phyloP scores from a whole-genome alignment of 1,284 basidiomycete species.

The Apiotrichum laibachii region DNA sequence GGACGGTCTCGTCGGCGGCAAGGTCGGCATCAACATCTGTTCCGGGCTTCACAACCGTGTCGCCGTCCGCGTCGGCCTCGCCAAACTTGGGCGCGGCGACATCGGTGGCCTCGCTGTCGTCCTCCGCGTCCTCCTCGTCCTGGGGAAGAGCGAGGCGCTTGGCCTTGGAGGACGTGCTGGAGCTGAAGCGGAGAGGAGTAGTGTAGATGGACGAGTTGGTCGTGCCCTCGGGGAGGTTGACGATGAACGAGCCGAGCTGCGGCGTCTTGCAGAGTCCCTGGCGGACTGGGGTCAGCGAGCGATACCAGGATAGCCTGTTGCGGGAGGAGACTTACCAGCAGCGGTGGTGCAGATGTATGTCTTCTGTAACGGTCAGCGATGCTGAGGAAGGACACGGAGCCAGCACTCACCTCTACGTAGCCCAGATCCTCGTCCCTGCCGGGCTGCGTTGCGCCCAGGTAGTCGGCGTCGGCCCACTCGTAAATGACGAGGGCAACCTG shows the following conservation, averaged over 20 bases:
- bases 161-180: not conserved
- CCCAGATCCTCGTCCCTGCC: conserved; percentile 31
- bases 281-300: conserved; percentile 55
- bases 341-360: conserved; percentile 72
- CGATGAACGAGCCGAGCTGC: conserved; percentile 79
- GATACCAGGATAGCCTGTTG: not conserved
- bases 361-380: conserved; percentile 58
- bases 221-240: conserved; percentile 63
- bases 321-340: conserved; percentile 27
- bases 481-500: conserved; percentile 92
- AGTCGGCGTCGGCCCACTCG: conserved; percentile 84
- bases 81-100: not conserved
- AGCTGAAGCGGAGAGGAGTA: conserved; percentile 42
- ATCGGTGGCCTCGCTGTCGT: not conserved
- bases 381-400: no score
- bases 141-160: not conserved
- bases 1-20: not conserved
- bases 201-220: conserved; percentile 62
- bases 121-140: conserved; percentile 12
- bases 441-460: conserved; percentile 64
- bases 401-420: conserved; percentile 17
- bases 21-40: not conserved
- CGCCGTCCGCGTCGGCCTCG: not conserved
- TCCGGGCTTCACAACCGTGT: not conserved
- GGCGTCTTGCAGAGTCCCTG: conserved; percentile 66